phyloP scores from a whole-genome alignment of 1,139 yeast genomes.

The Kodamaea arcana region DNA sequence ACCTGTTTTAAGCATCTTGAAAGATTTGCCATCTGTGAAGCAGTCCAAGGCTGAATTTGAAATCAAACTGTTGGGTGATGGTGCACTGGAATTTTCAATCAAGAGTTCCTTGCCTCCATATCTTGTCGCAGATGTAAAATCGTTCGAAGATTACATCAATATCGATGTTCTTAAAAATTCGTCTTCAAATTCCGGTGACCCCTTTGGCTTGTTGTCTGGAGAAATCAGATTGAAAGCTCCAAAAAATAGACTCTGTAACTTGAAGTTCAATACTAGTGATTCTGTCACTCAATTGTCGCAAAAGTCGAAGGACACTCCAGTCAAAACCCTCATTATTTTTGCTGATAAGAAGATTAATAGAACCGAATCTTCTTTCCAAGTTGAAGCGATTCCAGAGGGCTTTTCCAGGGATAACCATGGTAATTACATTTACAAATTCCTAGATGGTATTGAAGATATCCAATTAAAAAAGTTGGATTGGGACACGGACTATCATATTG shows the following conservation, averaged over 20 bases:
- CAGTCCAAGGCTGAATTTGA: constrained; percentile 21
- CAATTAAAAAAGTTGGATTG: constrained; percentile 64
- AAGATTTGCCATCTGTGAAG: constrained; percentile 64
- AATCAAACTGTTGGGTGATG: constrained; percentile 39
- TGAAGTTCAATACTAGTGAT: constrained; percentile 48
- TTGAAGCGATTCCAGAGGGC: constrained; percentile 42
- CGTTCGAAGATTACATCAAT: constrained; percentile 40
- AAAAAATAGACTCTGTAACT: constrained; percentile 60
- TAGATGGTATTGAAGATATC: constrained; percentile 59
- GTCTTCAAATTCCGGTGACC: constrained; percentile 40
- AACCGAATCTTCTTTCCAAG: constrained; percentile 1
- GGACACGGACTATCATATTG: constrained; percentile 55
- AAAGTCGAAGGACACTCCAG: constrained; percentile 44
- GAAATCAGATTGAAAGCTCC: constrained; percentile 55
- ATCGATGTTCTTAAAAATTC: constrained; percentile 50
- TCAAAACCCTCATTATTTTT: constrained; percentile 54
- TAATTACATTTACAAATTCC: constrained; percentile 48
- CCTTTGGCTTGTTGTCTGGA: constrained; percentile 66
- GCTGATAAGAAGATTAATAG: constrained; percentile 22
- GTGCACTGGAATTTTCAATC: constrained; percentile 51
- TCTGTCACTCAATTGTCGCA: constrained; percentile 25
- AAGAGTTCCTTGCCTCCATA: constrained; percentile 49
- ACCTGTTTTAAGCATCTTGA: constrained; percentile 34
- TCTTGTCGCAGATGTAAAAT: constrained; percentile 37
- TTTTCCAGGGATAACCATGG: constrained; percentile 48